These are phyloP conservation scores for Syzygium oleosum DNA, from an alignment of 345 rosid species.

Conservation along the genomic window DNA sequence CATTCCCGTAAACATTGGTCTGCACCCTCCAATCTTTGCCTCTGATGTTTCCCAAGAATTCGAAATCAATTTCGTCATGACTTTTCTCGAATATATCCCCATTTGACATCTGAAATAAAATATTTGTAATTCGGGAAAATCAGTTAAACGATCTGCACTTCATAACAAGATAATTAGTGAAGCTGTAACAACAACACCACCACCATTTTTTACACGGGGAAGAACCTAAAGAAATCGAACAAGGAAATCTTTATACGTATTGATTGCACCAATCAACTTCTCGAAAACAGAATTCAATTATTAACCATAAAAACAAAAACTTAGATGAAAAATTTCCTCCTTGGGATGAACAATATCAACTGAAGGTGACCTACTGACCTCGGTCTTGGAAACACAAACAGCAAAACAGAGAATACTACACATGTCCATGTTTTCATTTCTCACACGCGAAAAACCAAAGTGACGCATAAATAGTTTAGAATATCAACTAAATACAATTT, in stretches of 20 bases:
- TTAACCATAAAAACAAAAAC: background rate
- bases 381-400: background rate
- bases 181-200: background rate
- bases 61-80: constrained; percentile 95
- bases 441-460: background rate
- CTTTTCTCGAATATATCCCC: constrained; percentile 89
- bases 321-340: background rate
- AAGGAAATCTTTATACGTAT: background rate
- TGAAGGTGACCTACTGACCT: background rate
- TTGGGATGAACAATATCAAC: background rate
- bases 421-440: background rate
- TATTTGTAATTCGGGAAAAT: background rate
- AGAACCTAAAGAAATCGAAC: background rate
- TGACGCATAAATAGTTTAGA: background rate
- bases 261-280: background rate
- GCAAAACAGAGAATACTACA: background rate
- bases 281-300: background rate
- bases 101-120: constrained; percentile 65
- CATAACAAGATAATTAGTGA: background rate
- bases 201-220: background rate
- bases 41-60: constrained; percentile 95
- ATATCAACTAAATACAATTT: background rate
- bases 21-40: constrained; percentile 99
- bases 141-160: background rate
- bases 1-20: constrained; percentile 92